phyloP scores from a whole-genome alignment of 2,329 filamentous ascomycete genomes.

The Phialocephala sp. region DNA sequence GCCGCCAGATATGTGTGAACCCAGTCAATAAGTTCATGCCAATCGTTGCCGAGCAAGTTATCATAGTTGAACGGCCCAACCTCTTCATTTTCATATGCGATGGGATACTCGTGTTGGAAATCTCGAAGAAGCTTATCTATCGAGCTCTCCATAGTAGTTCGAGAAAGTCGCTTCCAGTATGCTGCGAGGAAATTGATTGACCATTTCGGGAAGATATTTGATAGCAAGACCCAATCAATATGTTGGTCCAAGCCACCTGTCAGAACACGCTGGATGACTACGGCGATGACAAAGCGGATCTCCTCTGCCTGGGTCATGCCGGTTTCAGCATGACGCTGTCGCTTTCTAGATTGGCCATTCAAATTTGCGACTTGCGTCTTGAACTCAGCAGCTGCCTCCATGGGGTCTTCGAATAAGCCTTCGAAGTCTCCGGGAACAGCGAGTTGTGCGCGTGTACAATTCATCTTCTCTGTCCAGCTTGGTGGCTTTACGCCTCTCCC shows the following conservation, averaged over 20 bases:
- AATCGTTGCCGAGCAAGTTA: conserved; percentile 69
- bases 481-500: not conserved
- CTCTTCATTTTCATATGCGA: conserved; percentile 67
- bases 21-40: conserved; percentile 71
- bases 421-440: conserved; percentile 34
- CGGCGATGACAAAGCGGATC: conserved; percentile 59
- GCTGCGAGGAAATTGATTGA: conserved; percentile 57
- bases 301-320: conserved; percentile 49
- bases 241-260: conserved; percentile 64
- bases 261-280: conserved; percentile 62
- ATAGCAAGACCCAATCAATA: conserved; percentile 65
- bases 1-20: conserved; percentile 52
- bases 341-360: conserved; percentile 30
- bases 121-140: conserved; percentile 63
- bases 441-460: conserved; percentile 31
- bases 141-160: conserved; percentile 50
- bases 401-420: conserved; percentile 32
- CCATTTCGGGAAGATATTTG: conserved; percentile 60
- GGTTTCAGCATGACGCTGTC: conserved; percentile 40
- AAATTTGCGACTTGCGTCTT: conserved; percentile 31
- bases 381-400: conserved; percentile 27
- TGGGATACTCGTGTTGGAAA: conserved; percentile 69
- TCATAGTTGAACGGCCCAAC: conserved; percentile 68
- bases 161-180: conserved; percentile 58
- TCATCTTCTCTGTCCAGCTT: not conserved